Base-by-base conservation (phyloP, 108 stramenopile genomes). In the Nitzschia inconspicua region DNA sequence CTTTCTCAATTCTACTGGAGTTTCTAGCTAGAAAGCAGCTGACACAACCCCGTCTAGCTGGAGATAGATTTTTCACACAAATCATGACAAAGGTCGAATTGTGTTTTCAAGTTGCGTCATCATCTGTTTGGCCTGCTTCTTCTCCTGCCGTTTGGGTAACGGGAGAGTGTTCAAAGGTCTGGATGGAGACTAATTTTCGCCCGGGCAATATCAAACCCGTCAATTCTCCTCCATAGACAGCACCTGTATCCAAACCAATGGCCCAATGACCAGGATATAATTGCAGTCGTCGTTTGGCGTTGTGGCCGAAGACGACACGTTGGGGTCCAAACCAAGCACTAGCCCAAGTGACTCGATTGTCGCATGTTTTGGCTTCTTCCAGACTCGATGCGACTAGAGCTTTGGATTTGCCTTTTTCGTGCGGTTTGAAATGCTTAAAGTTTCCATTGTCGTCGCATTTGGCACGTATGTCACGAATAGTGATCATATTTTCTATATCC, bases 201-300 rank as follows among this genome's bases (percentile, higher is more conserved):
- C 75, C 74, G 8, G 94, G 91, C 41, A 95, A 66, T 10, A 93
- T 64, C 23, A 88, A 70, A 0, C 85, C 91, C n/a, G 88, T 93
- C 35, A 95, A 63, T 19, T 65, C 46, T 37, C 80, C 85, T 29
- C 95, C 95, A 60, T 96, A 96, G 16, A 79, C 76, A 48, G 86
- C 89, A 4, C 95, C 95, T 20, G 94, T 87, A 63, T 96, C 95
- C 39, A 96, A 70, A 4, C 95, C 95, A 28, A 84, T 86, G 28
- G 93, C 93, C 54, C 24, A 53, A 22, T 34, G 8, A 25, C 57
- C 67, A 20, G 44, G 56, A 57, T 80, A 70, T 35, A 44, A 36
- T 51, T 95, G 93, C 25, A 95, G 53, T 32, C 92, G 92, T 28
- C 94, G 63, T 47, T 63, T 65, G 28, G 95, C 95, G 68, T 96